phyloP scores from a whole-genome alignment of 805 yeast species.

The Zygoascus tannicola region DNA sequence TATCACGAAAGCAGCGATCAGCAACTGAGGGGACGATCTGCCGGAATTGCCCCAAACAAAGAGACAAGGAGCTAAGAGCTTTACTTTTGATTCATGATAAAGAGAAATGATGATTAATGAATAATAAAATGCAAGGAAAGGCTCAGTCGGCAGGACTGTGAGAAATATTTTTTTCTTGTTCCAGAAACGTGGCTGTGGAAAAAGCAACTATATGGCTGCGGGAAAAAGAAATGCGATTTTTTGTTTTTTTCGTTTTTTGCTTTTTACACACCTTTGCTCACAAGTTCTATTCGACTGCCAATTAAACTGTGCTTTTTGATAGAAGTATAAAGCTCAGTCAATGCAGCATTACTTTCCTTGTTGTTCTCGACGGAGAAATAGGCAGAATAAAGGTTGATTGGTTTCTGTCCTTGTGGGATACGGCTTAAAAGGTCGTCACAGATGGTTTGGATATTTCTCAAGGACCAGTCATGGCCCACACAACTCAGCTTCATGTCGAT shows the following conservation, averaged over 20 bases:
- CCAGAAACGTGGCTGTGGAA: no score
- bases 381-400: slow-evolving; percentile 22
- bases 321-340: slow-evolving; percentile 21
- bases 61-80: no score
- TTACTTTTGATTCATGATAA: no score
- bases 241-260: no score
- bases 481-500: slow-evolving; percentile 23
- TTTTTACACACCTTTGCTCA: slow-evolving; percentile 25
- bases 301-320: slow-evolving; percentile 20
- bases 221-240: background rate
- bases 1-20: no score
- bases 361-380: slow-evolving; percentile 16
- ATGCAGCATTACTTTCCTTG: slow-evolving; percentile 16
- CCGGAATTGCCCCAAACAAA: no score
- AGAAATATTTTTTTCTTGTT: no score
- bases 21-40: no score
- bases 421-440: slow-evolving; percentile 24
- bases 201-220: background rate
- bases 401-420: slow-evolving; percentile 18
- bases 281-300: slow-evolving; percentile 25
- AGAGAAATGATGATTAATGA: background rate
- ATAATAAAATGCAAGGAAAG: background rate
- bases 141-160: no score
- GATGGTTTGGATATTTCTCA: slow-evolving; percentile 24
- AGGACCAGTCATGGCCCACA: slow-evolving; percentile 29